These are phyloP conservation scores for Prasinococcaceae sp. DNA, from an alignment of 139 green algal genomes.

Conservation along the genomic window DNA sequence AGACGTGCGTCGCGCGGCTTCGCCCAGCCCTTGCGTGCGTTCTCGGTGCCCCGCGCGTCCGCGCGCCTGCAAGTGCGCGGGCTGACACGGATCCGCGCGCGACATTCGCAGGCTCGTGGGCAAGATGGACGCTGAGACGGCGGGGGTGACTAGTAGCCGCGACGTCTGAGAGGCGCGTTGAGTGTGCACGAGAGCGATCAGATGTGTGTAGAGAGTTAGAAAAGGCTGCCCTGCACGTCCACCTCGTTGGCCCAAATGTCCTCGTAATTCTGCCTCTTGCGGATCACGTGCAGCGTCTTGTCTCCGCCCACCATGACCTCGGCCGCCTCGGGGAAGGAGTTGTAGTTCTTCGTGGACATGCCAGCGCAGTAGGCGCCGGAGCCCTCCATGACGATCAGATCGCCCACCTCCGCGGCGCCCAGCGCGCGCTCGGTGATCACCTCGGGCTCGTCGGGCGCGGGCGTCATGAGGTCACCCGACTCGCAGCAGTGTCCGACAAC, in stretches of 20 bases:
- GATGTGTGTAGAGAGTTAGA: no score
- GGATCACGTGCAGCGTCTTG: constrained; percentile 8
- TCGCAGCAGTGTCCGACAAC: constrained; percentile 28
- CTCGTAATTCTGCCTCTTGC: constrained; percentile 13
- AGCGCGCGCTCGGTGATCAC: constrained; percentile 8
- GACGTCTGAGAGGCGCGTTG: no score
- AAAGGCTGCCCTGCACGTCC: no score
- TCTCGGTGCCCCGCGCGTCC: no score
- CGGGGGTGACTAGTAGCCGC: no score
- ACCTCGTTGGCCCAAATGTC: constrained; percentile 18
- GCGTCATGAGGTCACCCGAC: constrained; percentile 17
- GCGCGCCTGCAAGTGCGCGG: no score
- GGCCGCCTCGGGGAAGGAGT: constrained; percentile 21
- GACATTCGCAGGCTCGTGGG: no score
- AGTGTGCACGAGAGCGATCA: no score
- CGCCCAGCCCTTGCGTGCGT: no score
- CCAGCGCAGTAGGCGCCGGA: constrained; percentile 21
- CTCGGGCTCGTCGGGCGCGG: constrained; percentile 17
- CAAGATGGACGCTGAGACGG: no score
- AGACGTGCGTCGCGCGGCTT: no score
- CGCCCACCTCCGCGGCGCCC: constrained; percentile 10
- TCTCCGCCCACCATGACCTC: constrained; percentile 9
- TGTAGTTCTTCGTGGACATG: constrained; percentile 26
- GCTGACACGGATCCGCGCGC: no score
- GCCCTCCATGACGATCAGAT: constrained; percentile 20